Base-by-base conservation (phyloP, 305 asterid species). In the Caryopteris hybrid region DNA sequence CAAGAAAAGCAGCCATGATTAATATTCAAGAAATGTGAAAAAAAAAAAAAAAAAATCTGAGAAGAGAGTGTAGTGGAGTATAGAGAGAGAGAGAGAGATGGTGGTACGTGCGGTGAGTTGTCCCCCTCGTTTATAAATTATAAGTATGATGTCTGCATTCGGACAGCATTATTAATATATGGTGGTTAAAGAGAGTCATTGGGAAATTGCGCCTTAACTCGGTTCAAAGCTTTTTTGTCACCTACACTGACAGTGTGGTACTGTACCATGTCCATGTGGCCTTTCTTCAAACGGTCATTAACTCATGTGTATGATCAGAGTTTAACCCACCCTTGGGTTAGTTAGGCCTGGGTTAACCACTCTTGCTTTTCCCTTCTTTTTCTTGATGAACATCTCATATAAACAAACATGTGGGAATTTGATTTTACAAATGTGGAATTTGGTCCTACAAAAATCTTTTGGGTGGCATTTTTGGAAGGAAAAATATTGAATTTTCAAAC, bases 1-100 rank as follows among this genome's bases (percentile, higher is more conserved):
- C 54, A 10, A 73, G 62, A 64, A 77, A 64, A 75, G 62, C 83
- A 61, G 84, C 80, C 93, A 87, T 90, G 68, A 25, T n/a, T 42
- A 8, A 16, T 1, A 4, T 8, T 31, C 6, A 1, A 31, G 5
- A 8, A 3, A 3, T 31, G 7, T 31, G 3, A 8, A 1, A 8
- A 8, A 31, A 31, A 4, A 8, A 8, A 8, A 31, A 31, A 31
- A 31, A 31, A 31, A 31, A 17, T 25, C 10, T 45, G 51, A 36
- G 43, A 69, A 66, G 64, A 66, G 57, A 33, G 48, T 12, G 61
- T 34, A 4, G 61, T 10, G 17, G 52, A 21, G 51, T 33, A 7
- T 33, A 52, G 41, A 5, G 52, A 66, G 27, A 5, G 13, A 14
- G 13, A 27, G 60, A 54, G 61, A 54, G 41, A 6, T 33, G 20